Evolutionary conservation across 1,139 yeast species (phyloP).

Genomic region (Taphrina deformans): DNA sequence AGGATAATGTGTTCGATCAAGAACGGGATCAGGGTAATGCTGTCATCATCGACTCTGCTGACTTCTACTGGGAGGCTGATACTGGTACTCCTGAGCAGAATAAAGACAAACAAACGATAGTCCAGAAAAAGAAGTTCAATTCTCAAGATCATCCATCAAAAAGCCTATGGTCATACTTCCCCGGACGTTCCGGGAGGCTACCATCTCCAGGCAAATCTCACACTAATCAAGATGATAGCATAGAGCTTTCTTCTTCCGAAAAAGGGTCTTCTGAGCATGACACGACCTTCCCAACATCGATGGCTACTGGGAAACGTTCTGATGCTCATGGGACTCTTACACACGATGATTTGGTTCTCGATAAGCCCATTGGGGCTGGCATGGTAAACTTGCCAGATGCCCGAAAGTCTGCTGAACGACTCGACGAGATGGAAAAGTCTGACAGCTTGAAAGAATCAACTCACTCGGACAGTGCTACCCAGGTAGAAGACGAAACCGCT

Average conservation of each 20-base stretch:
- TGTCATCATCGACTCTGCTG: conserved; percentile 54
- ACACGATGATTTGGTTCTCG: background rate
- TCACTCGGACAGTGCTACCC: background rate
- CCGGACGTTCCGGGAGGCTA: background rate
- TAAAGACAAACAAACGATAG: background rate
- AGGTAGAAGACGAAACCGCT: background rate
- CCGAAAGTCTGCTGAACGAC: background rate
- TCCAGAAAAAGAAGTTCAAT: background rate
- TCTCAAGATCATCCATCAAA: background rate
- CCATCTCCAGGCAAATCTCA: background rate
- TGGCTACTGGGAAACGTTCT: background rate
- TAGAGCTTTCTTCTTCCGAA: background rate
- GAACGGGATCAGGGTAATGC: conserved; percentile 43
- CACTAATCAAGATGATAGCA: background rate
- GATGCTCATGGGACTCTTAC: background rate
- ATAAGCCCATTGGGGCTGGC: conserved; percentile 1
- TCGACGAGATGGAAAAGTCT: background rate
- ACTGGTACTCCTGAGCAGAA: background rate
- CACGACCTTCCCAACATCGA: background rate
- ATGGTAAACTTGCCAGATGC: background rate
- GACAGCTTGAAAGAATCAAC: background rate
- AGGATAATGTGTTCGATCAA: conserved; percentile 41
- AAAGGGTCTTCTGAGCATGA: background rate
- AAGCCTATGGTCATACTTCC: background rate
- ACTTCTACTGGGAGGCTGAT: conserved; percentile 64